Base-by-base conservation (phyloP, 257 asterid species). In the Coffea eugenioides region DNA sequence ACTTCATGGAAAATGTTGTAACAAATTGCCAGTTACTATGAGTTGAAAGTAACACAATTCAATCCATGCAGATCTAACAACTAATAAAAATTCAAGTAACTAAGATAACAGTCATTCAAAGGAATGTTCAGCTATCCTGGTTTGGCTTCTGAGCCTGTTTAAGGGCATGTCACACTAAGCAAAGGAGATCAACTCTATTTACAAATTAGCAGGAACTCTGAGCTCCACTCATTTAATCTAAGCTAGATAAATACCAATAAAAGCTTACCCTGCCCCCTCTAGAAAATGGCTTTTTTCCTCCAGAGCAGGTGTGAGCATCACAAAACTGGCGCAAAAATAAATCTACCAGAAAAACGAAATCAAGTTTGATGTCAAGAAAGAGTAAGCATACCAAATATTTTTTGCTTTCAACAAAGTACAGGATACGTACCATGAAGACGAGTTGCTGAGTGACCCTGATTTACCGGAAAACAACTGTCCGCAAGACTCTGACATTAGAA, bases 261-360 rank as follows among this genome's bases (percentile, higher is more conserved):
- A 73, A 73, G 54, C 91, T 76, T 85, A 90, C 98, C 92, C 84
- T 91, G 88, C 98, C 98, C 81, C 99, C 99, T 85, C 81, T 90
- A 61, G 96, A 75, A 84, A 95, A 95, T 43, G 97, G 97, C 80
- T 91, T 92, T 69, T 81, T 85, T 12, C 89, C 90, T 66, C 84
- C 87, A 20, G 95, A 85, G 86, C 98, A 95, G 73, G 91, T 83
- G 86, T 95, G 99, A 77, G 96, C 97, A 84, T 95, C 98, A 57
- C 99, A 95, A 77, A 95, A 92, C 78, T 93, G 99, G 81, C 89
- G 96, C 84, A 95, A 82, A 82, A 93, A 95, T 69, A 95, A 81
- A 65, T 93, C 98, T 94, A 83, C 83, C 77, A 82, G 64, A 77
- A 77, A 88, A 78, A 80, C 10, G 74, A 65, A 75, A 25, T 46